phyloP scores from a whole-genome alignment of 306 rosid species.

The Sicyos baderoa region DNA sequence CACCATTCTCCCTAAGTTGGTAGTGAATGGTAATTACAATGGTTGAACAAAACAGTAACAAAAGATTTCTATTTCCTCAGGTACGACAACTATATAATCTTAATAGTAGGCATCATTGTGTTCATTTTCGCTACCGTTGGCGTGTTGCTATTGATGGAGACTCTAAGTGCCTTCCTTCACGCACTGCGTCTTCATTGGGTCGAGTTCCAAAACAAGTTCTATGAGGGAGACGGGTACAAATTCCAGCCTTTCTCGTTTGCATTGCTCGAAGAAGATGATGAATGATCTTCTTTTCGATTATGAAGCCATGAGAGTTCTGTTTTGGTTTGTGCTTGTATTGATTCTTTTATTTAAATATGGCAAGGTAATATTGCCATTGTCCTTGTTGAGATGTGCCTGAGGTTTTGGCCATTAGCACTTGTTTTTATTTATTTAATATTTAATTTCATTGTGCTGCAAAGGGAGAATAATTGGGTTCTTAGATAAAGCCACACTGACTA shows the following conservation, averaged over 20 bases:
- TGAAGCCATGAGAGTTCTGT: constrained; percentile 9
- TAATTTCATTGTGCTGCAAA: not conserved
- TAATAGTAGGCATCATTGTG: constrained; percentile 58
- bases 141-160: constrained; percentile 81
- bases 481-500: not conserved
- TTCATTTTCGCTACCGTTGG: constrained; percentile 78
- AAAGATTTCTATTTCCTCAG: constrained; percentile 31
- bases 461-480: constrained; percentile 12
- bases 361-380: constrained; percentile 20
- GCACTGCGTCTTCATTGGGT: constrained; percentile 98
- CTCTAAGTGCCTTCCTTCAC: constrained; percentile 90
- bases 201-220: constrained; percentile 91
- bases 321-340: constrained; percentile 34
- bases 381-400: constrained; percentile 27
- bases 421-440: not conserved
- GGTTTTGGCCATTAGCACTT: constrained; percentile 30
- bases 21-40: not conserved
- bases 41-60: not conserved
- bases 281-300: constrained; percentile 26
- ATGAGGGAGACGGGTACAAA: constrained; percentile 86
- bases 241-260: constrained; percentile 69
- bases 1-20: not conserved
- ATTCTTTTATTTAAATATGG: constrained; percentile 54
- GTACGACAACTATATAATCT: constrained; percentile 56
- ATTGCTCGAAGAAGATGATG: constrained; percentile 46